Conservation (phyloP, 208 protist species). For the Crithidia acanthocephali region DNA sequence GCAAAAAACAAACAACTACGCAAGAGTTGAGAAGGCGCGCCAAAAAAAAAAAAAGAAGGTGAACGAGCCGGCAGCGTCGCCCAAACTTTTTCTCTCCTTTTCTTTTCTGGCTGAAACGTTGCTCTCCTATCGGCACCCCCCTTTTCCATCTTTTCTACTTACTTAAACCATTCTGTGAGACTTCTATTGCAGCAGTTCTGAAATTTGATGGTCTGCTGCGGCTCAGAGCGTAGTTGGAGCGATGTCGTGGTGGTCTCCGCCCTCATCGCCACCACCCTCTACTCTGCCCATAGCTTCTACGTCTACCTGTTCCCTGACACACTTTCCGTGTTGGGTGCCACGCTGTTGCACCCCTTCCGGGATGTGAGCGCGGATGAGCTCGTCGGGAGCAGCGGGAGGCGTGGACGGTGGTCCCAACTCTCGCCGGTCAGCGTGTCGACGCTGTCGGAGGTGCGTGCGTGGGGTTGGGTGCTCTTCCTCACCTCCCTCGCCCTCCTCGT, state of each 20-base stretch:
- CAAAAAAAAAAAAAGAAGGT: too few species aligned
- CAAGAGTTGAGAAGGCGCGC: too few species aligned
- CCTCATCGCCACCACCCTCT: slow-evolving; percentile 64
- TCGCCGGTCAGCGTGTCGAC: slow-evolving; percentile 4
- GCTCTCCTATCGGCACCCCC: too few species aligned
- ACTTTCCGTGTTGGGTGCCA: slow-evolving; percentile 32
- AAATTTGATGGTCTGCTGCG: slow-evolving; percentile 35
- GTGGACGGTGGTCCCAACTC: slow-evolving; percentile 19
- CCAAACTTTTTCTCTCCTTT: too few species aligned
- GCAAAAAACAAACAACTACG: too few species aligned
- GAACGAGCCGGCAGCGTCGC: too few species aligned
- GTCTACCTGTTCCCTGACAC: slow-evolving; percentile 77
- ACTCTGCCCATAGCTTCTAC: slow-evolving; percentile 80
- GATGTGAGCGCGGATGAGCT: slow-evolving; percentile 26
- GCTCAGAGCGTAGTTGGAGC: slow-evolving; percentile 41
- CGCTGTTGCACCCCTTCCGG: slow-evolving; percentile 32
- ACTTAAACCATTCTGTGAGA: too few species aligned
- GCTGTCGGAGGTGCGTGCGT: slow-evolving; percentile 28
- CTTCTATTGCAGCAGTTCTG: too few species aligned
- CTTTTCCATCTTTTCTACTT: too few species aligned
- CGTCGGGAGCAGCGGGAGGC: neutral
- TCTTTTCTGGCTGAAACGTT: too few species aligned
- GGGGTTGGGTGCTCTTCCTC: slow-evolving; percentile 64
- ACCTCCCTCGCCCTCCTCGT: slow-evolving; percentile 59
- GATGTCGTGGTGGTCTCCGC: slow-evolving; percentile 62